Conservation (phyloP, 208 protist species). For the Hexamita inflata region DNA sequence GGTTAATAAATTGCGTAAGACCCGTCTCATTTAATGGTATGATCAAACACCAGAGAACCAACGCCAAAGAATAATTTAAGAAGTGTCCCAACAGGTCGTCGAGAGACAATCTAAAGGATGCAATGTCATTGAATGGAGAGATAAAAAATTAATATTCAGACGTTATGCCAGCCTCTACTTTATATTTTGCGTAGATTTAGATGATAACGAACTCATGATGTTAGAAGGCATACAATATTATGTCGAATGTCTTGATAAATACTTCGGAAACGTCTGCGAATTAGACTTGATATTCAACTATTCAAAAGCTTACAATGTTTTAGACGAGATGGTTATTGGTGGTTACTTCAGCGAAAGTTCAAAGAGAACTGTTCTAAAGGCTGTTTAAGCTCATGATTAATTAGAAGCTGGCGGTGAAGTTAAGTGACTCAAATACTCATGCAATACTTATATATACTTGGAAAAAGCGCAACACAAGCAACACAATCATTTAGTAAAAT, state of each 20-base stretch:
- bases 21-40: no score
- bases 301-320: neutral
- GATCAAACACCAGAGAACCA: no score
- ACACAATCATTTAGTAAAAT: no score
- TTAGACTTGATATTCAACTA: conserved; percentile 45
- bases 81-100: no score
- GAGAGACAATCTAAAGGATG: no score
- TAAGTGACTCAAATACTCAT: no score
- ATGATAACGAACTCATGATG: conserved; percentile 40
- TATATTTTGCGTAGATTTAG: conserved; percentile 36
- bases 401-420: no score
- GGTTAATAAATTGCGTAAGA: no score
- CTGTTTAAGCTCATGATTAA: neutral
- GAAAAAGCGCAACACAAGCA: no score
- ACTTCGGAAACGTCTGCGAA: conserved; percentile 42
- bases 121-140: conserved; percentile 36
- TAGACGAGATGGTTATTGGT: conserved; percentile 24
- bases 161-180: conserved; percentile 40
- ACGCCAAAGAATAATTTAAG: no score
- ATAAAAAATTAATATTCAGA: conserved; percentile 29
- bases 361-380: neutral
- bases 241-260: conserved; percentile 38
- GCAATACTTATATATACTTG: no score
- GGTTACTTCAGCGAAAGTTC: conserved; percentile 7
- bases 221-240: conserved; percentile 39